Evolutionary conservation across 192 early-diverging fungal genomes (phyloP).

Genomic region (Coemansia sp.): DNA sequence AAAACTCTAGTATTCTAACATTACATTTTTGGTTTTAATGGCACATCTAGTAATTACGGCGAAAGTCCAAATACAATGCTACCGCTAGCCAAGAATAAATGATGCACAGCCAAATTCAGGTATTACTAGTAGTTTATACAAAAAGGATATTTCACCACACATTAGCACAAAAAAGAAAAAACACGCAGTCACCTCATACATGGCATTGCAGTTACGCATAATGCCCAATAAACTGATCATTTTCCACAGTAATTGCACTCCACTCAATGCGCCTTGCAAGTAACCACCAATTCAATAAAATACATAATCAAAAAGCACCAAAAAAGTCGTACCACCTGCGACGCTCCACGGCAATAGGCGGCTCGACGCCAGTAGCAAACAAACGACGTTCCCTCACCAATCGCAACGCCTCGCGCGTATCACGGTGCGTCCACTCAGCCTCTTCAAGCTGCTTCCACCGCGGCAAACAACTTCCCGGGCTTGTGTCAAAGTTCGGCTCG

Average conservation of each 20-base stretch:
- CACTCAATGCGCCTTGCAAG: neutral
- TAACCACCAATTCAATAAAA: neutral
- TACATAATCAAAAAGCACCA: constrained; percentile 8
- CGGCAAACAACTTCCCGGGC: constrained; percentile 33
- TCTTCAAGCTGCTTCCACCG: constrained; percentile 19
- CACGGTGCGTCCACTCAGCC: constrained; percentile 23
- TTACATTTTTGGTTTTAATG: no score
- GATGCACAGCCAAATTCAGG: no score
- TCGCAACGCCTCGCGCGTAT: constrained; percentile 31
- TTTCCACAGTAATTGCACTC: no score
- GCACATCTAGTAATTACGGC: no score
- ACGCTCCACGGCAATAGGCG: constrained; percentile 21
- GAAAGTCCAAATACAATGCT: no score
- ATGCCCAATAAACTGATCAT: neutral
- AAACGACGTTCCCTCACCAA: constrained; percentile 13
- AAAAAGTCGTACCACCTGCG: constrained; percentile 47
- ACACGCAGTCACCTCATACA: neutral
- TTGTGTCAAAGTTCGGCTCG: constrained; percentile 28
- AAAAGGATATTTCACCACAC: no score
- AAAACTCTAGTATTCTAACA: neutral
- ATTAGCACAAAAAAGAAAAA: no score
- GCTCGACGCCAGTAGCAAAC: constrained; percentile 8
- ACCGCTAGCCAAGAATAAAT: no score
- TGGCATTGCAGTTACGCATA: neutral
- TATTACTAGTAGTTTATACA: no score